Percentiles rank a stretch among this genome's conserved stretches.
phyloP scores from a whole-genome alignment of 1,284 basidiomycete species.

The Neonothopanus nambi region DNA sequence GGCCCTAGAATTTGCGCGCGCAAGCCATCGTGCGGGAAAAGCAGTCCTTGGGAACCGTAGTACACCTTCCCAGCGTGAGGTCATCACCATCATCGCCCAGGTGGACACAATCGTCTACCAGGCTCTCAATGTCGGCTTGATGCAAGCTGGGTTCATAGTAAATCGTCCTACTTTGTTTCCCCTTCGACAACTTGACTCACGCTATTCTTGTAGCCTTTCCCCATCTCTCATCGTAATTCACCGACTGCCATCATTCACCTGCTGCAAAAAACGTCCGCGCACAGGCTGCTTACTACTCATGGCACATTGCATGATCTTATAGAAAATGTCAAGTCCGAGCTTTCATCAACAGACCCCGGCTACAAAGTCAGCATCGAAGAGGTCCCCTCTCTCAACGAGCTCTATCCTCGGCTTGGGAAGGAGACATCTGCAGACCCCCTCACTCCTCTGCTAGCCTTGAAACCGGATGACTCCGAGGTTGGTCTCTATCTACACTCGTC shows the following conservation, averaged over 20 bases:
- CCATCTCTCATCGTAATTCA: constrained; percentile 10
- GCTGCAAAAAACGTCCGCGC: constrained; percentile 21
- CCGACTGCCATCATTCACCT: constrained; percentile 5
- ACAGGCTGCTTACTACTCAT: constrained; percentile 32
- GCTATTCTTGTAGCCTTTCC: constrained; percentile 4
- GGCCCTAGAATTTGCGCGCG: constrained; percentile 5
- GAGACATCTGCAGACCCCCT: constrained; percentile 23
- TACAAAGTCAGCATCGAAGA: constrained; percentile 30
- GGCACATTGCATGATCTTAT: constrained; percentile 26
- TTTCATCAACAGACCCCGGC: constrained; percentile 15
- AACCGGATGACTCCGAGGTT: constrained; percentile 15
- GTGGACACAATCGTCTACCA: constrained; percentile 3
- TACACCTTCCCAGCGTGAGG: not conserved
- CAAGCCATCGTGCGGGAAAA: not conserved
- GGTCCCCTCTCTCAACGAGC: constrained; percentile 24
- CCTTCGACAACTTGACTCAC: not conserved
- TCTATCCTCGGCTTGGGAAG: constrained; percentile 31
- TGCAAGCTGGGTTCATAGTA: constrained; percentile 1
- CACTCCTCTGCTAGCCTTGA: constrained; percentile 17
- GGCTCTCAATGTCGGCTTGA: not conserved
- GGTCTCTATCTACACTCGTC: constrained; percentile 27
- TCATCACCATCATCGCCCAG: constrained; percentile 1
- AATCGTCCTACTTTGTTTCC: not conserved
- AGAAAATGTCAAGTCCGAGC: constrained; percentile 25
- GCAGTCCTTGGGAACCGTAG: not conserved